Evolutionary conservation across 176 grass and related monocot species (phyloP).

Genomic region (Bolboschoenus planiculmis): DNA sequence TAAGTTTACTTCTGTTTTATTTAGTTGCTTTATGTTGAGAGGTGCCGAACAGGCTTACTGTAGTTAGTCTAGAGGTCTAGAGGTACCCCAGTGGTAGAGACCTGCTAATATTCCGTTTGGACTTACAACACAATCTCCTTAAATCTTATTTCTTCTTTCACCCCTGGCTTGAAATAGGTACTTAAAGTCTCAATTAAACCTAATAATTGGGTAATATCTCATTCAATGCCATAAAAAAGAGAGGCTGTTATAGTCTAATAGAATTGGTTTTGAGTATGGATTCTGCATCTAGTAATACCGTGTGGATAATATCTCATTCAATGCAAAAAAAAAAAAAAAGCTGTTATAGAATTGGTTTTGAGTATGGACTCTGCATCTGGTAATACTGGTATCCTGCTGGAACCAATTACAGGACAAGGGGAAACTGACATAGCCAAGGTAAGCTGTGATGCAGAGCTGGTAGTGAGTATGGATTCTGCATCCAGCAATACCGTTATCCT

Average conservation of each 20-base stretch:
- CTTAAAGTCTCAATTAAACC: neutral
- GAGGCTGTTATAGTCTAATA: neutral
- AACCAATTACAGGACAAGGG: neutral
- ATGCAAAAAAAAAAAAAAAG: neutral
- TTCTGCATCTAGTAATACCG: neutral
- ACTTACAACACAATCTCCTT: neutral
- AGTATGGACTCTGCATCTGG: neutral
- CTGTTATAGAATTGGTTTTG: neutral
- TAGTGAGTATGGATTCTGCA: neutral
- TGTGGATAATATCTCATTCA: neutral
- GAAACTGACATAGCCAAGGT: neutral
- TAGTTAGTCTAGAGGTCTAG: neutral
- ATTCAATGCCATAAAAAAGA: neutral
- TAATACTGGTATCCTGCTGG: neutral
- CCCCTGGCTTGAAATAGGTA: neutral
- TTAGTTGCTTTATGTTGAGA: neutral
- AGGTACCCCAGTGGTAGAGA: neutral
- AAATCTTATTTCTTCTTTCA: neutral
- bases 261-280: neutral
- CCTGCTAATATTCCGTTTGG: neutral
- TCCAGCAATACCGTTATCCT: neutral
- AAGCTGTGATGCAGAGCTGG: neutral
- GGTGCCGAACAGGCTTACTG: neutral
- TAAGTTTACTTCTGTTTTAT: conserved; percentile 24
- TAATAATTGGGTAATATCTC: neutral